Evolutionary conservation across 305 asterid species (phyloP).

Genomic region (Fraxinus platypoda): DNA sequence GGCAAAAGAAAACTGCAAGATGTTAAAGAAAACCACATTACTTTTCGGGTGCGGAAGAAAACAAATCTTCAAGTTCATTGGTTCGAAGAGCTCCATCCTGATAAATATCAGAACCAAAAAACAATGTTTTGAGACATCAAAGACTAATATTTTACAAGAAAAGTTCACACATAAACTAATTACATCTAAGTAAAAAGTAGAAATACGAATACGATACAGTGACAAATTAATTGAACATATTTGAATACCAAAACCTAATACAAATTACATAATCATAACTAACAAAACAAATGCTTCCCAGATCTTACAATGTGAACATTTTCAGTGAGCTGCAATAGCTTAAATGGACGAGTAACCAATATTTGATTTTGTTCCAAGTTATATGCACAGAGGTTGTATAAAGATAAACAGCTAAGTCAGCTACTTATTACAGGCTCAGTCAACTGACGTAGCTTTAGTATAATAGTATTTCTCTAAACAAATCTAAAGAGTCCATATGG

Average conservation of each 20-base stretch:
- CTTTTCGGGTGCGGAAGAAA: slow-evolving; percentile 97
- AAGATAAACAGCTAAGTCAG: background rate
- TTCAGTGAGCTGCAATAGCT: background rate
- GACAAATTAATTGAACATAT: slow-evolving; percentile 14
- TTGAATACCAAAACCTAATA: background rate
- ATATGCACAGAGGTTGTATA: background rate
- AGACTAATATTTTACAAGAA: slow-evolving; percentile 7
- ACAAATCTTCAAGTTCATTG: slow-evolving; percentile 85
- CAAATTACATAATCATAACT: background rate
- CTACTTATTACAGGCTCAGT: background rate
- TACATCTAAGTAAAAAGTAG: slow-evolving; percentile 2
- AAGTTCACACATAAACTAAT: slow-evolving; percentile 13
- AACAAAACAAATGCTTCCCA: background rate
- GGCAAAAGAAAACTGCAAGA: slow-evolving; percentile 2
- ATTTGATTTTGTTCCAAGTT: background rate
- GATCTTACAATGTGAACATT: background rate
- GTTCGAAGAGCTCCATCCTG: slow-evolving; percentile 90
- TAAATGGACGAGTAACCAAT: background rate
- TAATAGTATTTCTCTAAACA: background rate
- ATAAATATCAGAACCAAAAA: slow-evolving; percentile 35
- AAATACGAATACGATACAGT: background rate
- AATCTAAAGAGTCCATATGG: background rate
- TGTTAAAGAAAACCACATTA: slow-evolving; percentile 37
- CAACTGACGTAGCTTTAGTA: slow-evolving; percentile 2
- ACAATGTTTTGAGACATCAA: slow-evolving; percentile 22